A percentile compares a stretch with the other conserved stretches of the same genome.
phyloP scores from a whole-genome alignment of 768 basidiomycete species.

The Tylopilus plumbeoviolaceoides region DNA sequence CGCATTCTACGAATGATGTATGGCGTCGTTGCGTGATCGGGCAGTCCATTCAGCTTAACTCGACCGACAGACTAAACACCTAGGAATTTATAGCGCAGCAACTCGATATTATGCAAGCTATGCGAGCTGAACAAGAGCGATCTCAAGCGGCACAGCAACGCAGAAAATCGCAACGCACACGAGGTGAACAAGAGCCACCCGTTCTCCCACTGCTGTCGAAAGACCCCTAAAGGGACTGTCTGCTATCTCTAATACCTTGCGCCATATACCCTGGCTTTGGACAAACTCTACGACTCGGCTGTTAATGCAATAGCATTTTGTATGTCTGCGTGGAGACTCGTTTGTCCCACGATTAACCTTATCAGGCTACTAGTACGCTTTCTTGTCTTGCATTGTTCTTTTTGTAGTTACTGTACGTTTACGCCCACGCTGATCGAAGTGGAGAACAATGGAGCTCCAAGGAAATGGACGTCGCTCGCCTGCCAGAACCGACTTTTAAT shows the following conservation, averaged over 20 bases:
- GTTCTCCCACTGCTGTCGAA: conserved; percentile 30
- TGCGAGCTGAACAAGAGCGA: conserved; percentile 79
- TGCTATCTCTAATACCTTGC: conserved; percentile 20
- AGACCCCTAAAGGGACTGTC: conserved; percentile 7
- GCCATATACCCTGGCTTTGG: conserved; percentile 24
- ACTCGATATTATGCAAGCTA: conserved; percentile 72
- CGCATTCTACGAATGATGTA: conserved; percentile 95
- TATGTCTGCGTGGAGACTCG: conserved; percentile 8
- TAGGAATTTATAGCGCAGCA: conserved; percentile 88
- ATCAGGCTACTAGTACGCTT: conserved; percentile 4
- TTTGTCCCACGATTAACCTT: conserved; percentile 16
- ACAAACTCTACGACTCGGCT: neutral
- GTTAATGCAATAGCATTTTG: neutral
- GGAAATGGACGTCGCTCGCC: conserved; percentile 11
- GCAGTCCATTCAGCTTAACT: conserved; percentile 2
- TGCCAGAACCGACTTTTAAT: conserved; percentile 1
- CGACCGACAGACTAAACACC: conserved; percentile 57
- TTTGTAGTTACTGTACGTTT: conserved; percentile 12
- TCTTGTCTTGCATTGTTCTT: conserved; percentile 22
- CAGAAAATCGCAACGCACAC: conserved; percentile 55
- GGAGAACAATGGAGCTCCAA: conserved; percentile 28
- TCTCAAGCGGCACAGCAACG: conserved; percentile 58
- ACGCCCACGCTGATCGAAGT: neutral
- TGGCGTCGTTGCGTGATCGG: conserved; percentile 10
- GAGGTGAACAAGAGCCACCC: conserved; percentile 27